Conservation (phyloP, 768 basidiomycete species). For the Tulasnella sp. region DNA sequence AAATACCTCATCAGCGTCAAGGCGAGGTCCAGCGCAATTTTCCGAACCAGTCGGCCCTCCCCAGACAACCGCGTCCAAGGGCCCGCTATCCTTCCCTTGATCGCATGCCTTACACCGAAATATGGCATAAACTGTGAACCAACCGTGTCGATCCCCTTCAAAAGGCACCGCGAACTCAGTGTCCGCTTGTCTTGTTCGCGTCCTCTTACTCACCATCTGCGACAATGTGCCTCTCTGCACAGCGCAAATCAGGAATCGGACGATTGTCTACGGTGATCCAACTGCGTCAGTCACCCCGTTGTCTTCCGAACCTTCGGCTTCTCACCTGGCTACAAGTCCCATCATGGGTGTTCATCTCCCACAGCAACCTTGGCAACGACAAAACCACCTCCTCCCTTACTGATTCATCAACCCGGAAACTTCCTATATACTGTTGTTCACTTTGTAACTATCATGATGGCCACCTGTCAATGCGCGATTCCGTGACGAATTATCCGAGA, state of each 20-base stretch:
- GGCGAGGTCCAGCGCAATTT: slow-evolving; percentile 53
- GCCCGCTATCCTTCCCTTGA: slow-evolving; percentile 57
- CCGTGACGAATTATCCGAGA: neutral
- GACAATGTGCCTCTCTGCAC: slow-evolving; percentile 46
- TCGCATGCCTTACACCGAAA: slow-evolving; percentile 66
- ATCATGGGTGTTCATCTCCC: slow-evolving; percentile 64
- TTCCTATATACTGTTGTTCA: slow-evolving; percentile 40
- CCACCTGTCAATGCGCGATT: neutral
- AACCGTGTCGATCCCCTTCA: neutral
- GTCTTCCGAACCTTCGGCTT: neutral
- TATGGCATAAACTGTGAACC: slow-evolving; percentile 59
- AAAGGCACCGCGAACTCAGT: neutral
- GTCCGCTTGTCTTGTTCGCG: neutral
- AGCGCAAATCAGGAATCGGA: slow-evolving; percentile 34
- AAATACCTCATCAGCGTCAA: neutral
- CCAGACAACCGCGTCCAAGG: slow-evolving; percentile 61
- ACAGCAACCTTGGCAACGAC: slow-evolving; percentile 67
- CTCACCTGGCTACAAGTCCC: slow-evolving; percentile 48
- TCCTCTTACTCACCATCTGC: slow-evolving; percentile 28
- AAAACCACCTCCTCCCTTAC: slow-evolving; percentile 44
- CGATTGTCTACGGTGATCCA: slow-evolving; percentile 3
- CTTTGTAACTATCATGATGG: slow-evolving; percentile 32
- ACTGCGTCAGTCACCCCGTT: slow-evolving; percentile 26
- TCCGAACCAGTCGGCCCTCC: slow-evolving; percentile 33
- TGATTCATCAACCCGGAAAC: slow-evolving; percentile 30